Conservation (phyloP, 768 basidiomycete genomes). For the Collybiopsis luxurians region DNA sequence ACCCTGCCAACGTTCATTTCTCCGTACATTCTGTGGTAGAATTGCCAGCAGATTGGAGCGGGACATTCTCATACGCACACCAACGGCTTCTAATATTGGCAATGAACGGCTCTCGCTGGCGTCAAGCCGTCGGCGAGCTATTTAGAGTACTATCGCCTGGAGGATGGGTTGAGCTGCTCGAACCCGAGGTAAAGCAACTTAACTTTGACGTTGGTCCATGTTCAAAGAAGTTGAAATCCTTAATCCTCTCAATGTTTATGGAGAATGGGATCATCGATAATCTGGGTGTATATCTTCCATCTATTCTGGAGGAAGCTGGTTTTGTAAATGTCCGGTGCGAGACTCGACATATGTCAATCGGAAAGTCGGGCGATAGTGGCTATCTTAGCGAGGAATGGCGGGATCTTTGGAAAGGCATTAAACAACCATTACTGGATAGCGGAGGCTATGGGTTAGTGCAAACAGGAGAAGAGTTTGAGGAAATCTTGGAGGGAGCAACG, state of each 20-base stretch:
- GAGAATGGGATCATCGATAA: background rate
- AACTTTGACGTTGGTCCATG: background rate
- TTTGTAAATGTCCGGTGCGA: background rate
- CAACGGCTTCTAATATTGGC: background rate
- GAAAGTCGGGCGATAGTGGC: background rate
- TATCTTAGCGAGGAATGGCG: background rate
- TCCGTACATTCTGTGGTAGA: background rate
- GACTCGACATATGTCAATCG: background rate
- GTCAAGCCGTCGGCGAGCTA: background rate
- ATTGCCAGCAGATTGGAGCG: background rate
- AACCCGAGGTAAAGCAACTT: background rate
- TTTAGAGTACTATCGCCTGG: background rate
- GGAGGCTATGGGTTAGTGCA: constrained; percentile 1
- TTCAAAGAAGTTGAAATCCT: background rate
- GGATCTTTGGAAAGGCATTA: background rate
- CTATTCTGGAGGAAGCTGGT: background rate
- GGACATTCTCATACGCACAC: background rate
- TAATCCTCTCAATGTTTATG: background rate
- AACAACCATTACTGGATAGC: background rate
- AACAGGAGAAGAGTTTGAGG: background rate
- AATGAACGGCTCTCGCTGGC: background rate
- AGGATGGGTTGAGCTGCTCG: constrained; percentile 1
- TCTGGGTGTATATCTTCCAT: background rate
- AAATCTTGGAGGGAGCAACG: background rate
- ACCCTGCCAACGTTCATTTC: background rate